These are phyloP conservation scores for Leersia perrieri DNA, from an alignment of 176 grass and related monocot species.

Conservation along the genomic window DNA sequence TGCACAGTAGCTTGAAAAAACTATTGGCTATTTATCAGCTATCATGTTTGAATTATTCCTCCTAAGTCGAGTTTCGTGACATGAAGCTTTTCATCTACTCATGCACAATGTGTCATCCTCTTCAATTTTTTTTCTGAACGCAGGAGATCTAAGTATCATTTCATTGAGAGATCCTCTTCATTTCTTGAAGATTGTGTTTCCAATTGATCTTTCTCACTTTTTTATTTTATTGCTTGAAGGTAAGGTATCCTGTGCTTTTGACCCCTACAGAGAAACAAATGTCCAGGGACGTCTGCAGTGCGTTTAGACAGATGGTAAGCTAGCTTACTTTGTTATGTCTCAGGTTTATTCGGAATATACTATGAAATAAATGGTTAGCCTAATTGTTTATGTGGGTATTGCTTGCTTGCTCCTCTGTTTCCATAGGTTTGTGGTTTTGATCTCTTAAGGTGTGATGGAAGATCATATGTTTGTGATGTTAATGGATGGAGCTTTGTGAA, in stretches of 20 bases:
- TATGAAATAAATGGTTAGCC: neutral
- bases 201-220: neutral
- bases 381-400: no score
- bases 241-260: slow-evolving; percentile 94
- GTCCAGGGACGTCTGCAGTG: slow-evolving; percentile 87
- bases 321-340: neutral
- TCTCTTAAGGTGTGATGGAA: slow-evolving; percentile 92
- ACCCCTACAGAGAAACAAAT: slow-evolving; percentile 96
- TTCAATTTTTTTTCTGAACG: slow-evolving; percentile 13
- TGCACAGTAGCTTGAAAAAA: neutral
- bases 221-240: slow-evolving; percentile 56
- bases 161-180: neutral
- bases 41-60: slow-evolving; percentile 14
- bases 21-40: slow-evolving; percentile 10
- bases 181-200: slow-evolving; percentile 20
- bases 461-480: slow-evolving; percentile 98
- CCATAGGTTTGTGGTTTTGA: slow-evolving; percentile 96
- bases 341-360: slow-evolving; percentile 13
- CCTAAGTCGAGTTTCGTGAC: neutral
- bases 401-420: slow-evolving; percentile 12
- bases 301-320: slow-evolving; percentile 86
- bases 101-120: neutral
- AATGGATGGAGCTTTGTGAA: slow-evolving; percentile 99
- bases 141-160: no score
- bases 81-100: slow-evolving; percentile 3